Base-by-base conservation (phyloP, 1,284 basidiomycete species). In the Rhodotorula sp. region DNA sequence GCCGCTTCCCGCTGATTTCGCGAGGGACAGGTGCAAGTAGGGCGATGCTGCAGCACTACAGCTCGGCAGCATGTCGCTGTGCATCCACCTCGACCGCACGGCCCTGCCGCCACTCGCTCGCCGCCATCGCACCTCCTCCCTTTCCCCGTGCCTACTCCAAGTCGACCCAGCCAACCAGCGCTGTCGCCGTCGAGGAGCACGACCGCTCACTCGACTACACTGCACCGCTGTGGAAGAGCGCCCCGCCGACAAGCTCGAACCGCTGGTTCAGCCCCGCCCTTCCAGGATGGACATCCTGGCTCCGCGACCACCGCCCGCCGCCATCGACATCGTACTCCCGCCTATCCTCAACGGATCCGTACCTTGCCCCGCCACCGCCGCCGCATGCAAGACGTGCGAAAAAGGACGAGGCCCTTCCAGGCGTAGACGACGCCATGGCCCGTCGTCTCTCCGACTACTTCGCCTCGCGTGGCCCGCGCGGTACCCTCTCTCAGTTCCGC, bases 21-120 rank as follows among this genome's bases (percentile, higher is more conserved):
- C 13, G 29, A 9, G 29, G 27, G 6, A 1, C 29, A 8, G 12
- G 17, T n/a, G 17, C 12, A 41, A 25, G 32, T 27, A 37, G 61
- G n/a, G 27, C 37, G 4, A 66, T 66, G 64, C 57, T 66, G 17
- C 37, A 27, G n/a, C 50, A 29, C 12, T 53, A n/a, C 41, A 39
- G 17, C 9, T 13, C n/a, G 3, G 17, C 34, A 44, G 68, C 72
- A 6, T 73, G 72, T 39, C 62, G 63, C 39, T 73, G 72, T 53
- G 53, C 68, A 8, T 73, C 72, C 29, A 73, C 68, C 10, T 73
- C 72, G 29, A 57, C 58, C 39, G 66, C 71, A 0, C 46, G 48
- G 0, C 71, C 70, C 15, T 72, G 70, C n/a, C 58, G 36, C 21
- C 71, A 69, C 66, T 39, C 58, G 50, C 50, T 22, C 50, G 22